Percentiles rank a stretch among this genome's conserved stretches.
Evolutionary conservation across 139 green algal species (phyloP).

Genomic region (Zygnema cylindricum): DNA sequence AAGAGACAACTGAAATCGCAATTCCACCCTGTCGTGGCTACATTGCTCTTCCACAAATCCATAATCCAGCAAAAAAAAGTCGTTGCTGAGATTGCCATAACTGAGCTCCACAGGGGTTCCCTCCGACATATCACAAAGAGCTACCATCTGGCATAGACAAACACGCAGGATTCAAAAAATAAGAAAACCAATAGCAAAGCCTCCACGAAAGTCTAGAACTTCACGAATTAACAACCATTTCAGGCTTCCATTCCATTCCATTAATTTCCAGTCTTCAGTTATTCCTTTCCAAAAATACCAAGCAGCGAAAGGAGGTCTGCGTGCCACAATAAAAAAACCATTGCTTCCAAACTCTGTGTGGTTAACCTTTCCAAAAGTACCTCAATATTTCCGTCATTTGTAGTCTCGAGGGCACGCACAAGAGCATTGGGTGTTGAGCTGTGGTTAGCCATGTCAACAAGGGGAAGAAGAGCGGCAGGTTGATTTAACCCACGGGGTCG

Average conservation of each 20-base stretch:
- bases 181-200: too few relatives aligned
- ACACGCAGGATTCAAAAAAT: too few relatives aligned
- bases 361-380: too few relatives aligned
- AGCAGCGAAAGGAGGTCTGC: too few relatives aligned
- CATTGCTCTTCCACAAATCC: constrained; percentile 83
- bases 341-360: too few relatives aligned
- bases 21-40: constrained; percentile 77
- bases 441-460: constrained; percentile 55
- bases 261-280: too few relatives aligned
- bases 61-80: constrained; percentile 89
- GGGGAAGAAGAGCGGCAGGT: constrained; percentile 24
- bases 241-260: too few relatives aligned
- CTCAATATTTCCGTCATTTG: neutral
- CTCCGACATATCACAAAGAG: neutral
- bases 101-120: constrained; percentile 74
- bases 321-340: too few relatives aligned
- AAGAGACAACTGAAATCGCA: constrained; percentile 73
- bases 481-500: constrained; percentile 55
- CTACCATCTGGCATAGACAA: constrained; percentile 30
- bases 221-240: too few relatives aligned
- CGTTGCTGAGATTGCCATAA: constrained; percentile 85
- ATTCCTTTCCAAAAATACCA: too few relatives aligned
- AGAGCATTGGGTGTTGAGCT: constrained; percentile 10
- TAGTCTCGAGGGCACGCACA: neutral
- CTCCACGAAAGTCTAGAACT: too few relatives aligned